Conservation (phyloP, 305 asterid species). For the Fraxinus angustifolia region DNA sequence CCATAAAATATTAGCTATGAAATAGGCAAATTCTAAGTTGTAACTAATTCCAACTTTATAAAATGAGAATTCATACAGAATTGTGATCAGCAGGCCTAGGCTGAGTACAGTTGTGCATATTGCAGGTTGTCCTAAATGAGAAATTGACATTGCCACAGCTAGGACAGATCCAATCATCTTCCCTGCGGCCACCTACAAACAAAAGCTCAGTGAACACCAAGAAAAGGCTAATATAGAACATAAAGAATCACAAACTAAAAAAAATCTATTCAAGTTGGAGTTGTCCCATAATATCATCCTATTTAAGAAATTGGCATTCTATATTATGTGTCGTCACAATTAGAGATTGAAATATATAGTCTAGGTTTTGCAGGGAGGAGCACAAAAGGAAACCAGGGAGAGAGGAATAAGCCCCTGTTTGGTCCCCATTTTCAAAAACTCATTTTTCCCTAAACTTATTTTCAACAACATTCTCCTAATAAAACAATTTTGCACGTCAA, state of each 20-base stretch:
- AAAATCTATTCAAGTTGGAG: neutral
- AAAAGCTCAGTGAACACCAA: slow-evolving; percentile 16
- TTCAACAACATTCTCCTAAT: neutral
- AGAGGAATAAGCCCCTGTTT: neutral
- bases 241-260: slow-evolving; percentile 1
- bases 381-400: neutral
- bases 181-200: slow-evolving; percentile 79
- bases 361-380: neutral
- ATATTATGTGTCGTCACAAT: neutral
- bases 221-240: neutral
- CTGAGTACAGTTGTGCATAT: slow-evolving; percentile 93
- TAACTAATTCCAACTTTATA: neutral
- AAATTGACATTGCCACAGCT: slow-evolving; percentile 88
- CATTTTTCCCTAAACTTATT: neutral
- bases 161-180: slow-evolving; percentile 98
- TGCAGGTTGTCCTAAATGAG: slow-evolving; percentile 93
- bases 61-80: slow-evolving; percentile 43
- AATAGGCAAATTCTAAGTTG: neutral
- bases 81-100: slow-evolving; percentile 90
- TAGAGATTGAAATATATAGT: neutral
- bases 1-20: neutral
- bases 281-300: neutral
- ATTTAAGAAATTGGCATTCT: neutral
- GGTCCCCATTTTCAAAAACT: neutral
- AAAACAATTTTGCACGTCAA: neutral